Evolutionary conservation across 768 basidiomycete genomes (phyloP), one percentile per base, ranked within the genome.

Genomic region (Russula sp.): DNA sequence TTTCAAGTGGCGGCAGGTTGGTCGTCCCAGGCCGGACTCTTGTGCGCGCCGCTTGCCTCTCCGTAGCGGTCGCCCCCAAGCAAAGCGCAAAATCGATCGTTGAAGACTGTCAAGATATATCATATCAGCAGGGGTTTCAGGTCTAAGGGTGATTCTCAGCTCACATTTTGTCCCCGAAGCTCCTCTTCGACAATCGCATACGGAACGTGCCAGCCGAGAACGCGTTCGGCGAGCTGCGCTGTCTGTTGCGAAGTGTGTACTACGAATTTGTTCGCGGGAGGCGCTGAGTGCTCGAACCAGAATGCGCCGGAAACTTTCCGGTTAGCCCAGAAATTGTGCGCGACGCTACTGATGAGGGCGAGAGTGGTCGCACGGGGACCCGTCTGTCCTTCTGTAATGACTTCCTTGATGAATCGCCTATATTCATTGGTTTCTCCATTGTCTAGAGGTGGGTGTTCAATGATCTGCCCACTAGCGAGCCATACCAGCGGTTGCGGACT

Each of bases 71-170:
- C 42, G 96, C 95, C 29, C 96, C 95, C 51, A 99, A 78, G 72
- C 95, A 98, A 39, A 99, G 77, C 34, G 88, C 86, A 69, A 99
- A 93, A 74, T 99, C 96, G 70, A 98, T 98, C 13, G 96, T 99
- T 0, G 96, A 90, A 7, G 96, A 98, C 94, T 98, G 61, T 43
- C 25, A 47, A 49, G 14, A 14, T 7, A 47, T 32, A 43, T 34
- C 43, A n/a, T 36, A 48, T 59, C 41, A 59, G 58, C 22, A 22
- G 35, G 22, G 38, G 53, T 42, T 36, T 48, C 43, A n/a, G 2
- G 11, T 36, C 11, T 16, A 20, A 10, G 7, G 25, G 43, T 47
- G 29, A 18, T 36, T 35, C 32, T 35, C 38, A 45, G 75, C 93
- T 79, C 75, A 97, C 96, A 74, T 96, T 95, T 77, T 98, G 97